Percentiles rank a stretch among this genome's conserved stretches.
Evolutionary conservation across 768 basidiomycete genomes (phyloP).

Genomic region (Xerocomus spinulosus): DNA sequence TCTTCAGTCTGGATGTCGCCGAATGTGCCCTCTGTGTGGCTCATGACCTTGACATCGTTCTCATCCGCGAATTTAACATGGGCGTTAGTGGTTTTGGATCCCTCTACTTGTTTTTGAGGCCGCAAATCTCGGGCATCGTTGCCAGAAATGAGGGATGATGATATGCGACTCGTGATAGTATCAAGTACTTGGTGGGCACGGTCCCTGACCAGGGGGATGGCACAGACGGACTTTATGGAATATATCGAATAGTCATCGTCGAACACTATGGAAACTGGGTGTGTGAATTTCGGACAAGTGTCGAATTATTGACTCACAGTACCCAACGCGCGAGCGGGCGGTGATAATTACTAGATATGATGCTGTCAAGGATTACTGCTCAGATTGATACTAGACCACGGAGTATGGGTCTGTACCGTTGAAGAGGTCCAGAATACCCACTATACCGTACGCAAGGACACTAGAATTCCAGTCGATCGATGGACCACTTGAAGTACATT

Average conservation of each 20-base stretch:
- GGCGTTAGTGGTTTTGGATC: conserved; percentile 16
- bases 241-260: conserved; percentile 60
- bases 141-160: conserved; percentile 41
- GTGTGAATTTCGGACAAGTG: conserved; percentile 5
- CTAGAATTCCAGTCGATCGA: conserved; percentile 50
- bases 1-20: conserved; percentile 1
- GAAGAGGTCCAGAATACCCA: conserved; percentile 70
- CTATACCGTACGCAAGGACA: conserved; percentile 67
- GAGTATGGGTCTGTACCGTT: conserved; percentile 43
- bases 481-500: conserved; percentile 29
- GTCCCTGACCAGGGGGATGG: conserved; percentile 67
- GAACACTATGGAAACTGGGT: conserved; percentile 46
- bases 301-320: conserved; percentile 45
- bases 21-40: conserved; percentile 26
- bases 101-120: conserved; percentile 7
- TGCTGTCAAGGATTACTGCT: conserved; percentile 38
- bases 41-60: conserved; percentile 43
- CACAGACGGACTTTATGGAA: conserved; percentile 60
- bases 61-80: conserved; percentile 54
- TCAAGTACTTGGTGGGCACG: conserved; percentile 53
- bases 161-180: conserved; percentile 49
- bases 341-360: conserved; percentile 76
- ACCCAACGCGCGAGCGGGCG: conserved; percentile 56
- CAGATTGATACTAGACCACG: conserved; percentile 4
- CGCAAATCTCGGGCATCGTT: conserved; percentile 23